Base-by-base conservation (phyloP, 305 asterid species). In the Solanum chacoense region DNA sequence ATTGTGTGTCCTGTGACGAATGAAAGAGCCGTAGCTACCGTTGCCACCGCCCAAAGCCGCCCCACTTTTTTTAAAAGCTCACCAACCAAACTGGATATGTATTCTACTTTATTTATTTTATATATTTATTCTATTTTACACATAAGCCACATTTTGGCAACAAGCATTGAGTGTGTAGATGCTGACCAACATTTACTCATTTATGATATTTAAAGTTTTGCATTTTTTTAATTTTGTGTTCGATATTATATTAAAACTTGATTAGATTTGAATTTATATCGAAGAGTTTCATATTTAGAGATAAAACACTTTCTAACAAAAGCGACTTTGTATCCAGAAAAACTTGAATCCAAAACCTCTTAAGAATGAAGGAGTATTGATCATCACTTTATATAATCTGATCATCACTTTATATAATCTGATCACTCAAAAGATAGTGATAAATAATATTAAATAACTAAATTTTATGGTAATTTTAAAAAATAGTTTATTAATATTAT, bases 1-100 rank as follows among this genome's bases (percentile, higher is more conserved):
- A 83, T 42, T 42, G 63, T 20, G 81, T 72, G 67, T 16, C 20
- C 37, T 85, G 42, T 29, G 34, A 31, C n/a, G n/a, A 86, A 12
- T 42, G 80, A 72, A 29, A 63, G 88, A 72, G 69, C 72, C 78
- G 69, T 86, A 14, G 84, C 11, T 14, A 72, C 77, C 38, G 88
- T 85, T 38, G 85, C 35, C 85, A 87, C 88, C 88, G 88, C 73
- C 88, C 88, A 73, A 59, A 87, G 84, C 74, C 88, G 88, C 88
- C 88, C 84, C 73, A 72, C 72, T n/a, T 72, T 42, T 22, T 71
- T 71, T 4, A 37, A 18, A 71, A 36, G 38, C 84, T 18, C 72
- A 73, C 88, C 88, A 72, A 72, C 80, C 36, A 42, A 42, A 42
- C 55, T 42, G 55, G 18, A 42, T 29, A 18, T 4, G 24, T 34